Evolutionary conservation across 192 early-diverging fungal genomes (phyloP).

Genomic region (Coemansia guatemalensis): DNA sequence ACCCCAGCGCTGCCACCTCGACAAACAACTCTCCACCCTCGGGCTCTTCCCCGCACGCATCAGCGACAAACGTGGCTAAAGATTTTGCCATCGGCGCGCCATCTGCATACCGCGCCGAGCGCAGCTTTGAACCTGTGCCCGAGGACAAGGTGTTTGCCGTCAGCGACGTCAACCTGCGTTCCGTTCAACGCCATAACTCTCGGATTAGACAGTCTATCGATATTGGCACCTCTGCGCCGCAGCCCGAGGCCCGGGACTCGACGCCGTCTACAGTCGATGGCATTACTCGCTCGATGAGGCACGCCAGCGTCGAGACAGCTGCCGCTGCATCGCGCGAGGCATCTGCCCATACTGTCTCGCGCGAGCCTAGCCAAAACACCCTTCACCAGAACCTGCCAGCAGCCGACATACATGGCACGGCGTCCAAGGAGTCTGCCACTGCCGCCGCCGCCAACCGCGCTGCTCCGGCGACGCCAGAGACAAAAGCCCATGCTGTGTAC

Average conservation of each 20-base stretch:
- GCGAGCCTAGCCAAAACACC: constrained; percentile 48
- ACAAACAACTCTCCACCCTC: constrained; percentile 32
- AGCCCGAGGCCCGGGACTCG: constrained; percentile 6
- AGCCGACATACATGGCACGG: constrained; percentile 13
- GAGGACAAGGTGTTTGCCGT: constrained; percentile 47
- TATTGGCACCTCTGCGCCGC: background rate
- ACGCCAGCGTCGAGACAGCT: constrained; percentile 19
- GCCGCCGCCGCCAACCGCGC: background rate
- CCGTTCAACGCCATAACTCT: constrained; percentile 31
- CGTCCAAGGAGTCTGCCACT: background rate
- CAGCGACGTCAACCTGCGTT: constrained; percentile 43
- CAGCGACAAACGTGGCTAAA: constrained; percentile 22
- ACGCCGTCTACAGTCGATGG: constrained; percentile 18
- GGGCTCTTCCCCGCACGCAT: constrained; percentile 20
- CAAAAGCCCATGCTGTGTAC: too few species aligned
- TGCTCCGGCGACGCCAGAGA: background rate
- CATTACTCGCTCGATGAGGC: constrained; percentile 15
- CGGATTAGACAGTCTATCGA: constrained; percentile 31
- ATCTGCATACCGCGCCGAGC: constrained; percentile 39
- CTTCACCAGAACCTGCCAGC: constrained; percentile 36
- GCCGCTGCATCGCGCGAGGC: constrained; percentile 23
- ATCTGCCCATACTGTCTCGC: constrained; percentile 36
- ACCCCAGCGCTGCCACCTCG: constrained; percentile 24
- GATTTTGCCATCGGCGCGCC: constrained; percentile 3
- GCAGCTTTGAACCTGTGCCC: constrained; percentile 45